phyloP scores from a whole-genome alignment of 2,329 filamentous ascomycete genomes.

The Cyphellophora attinorum region DNA sequence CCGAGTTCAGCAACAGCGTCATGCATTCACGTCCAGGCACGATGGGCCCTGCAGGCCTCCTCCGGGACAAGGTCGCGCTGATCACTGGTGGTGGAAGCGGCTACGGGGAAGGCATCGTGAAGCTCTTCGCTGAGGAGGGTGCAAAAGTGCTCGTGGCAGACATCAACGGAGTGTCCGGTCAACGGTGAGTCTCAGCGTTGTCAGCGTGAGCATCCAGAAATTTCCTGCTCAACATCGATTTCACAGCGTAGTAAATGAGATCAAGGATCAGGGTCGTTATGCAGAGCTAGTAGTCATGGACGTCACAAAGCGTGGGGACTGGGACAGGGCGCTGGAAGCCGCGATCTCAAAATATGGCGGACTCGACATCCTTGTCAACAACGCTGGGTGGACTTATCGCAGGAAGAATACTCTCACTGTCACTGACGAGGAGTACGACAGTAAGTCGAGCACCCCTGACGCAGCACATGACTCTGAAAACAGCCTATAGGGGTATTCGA shows the following conservation, averaged over 20 bases:
- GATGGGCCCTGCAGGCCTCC: not conserved
- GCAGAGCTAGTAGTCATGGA: slow-evolving; percentile 5
- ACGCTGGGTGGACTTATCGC: slow-evolving; percentile 23
- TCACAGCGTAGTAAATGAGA: slow-evolving; percentile 2
- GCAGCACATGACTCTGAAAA: too few relatives aligned
- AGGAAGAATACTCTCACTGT: slow-evolving; percentile 29
- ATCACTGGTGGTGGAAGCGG: slow-evolving; percentile 2
- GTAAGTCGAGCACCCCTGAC: too few relatives aligned
- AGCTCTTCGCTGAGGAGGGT: slow-evolving; percentile 26
- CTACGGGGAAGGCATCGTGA: slow-evolving; percentile 29
- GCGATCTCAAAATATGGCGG: slow-evolving; percentile 8
- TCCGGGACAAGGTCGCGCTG: slow-evolving; percentile 1
- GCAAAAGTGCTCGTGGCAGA: slow-evolving; percentile 25
- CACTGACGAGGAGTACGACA: slow-evolving; percentile 32
- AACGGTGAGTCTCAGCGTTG: too few relatives aligned
- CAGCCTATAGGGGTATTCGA: slow-evolving; percentile 29
- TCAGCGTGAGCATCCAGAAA: too few relatives aligned
- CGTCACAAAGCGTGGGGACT: slow-evolving; percentile 7
- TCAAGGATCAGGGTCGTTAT: not conserved
- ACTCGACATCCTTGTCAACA: slow-evolving; percentile 12
- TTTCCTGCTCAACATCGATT: too few relatives aligned
- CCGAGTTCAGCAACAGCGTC: too few relatives aligned
- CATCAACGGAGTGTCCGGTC: too few relatives aligned
- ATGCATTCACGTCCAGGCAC: too few relatives aligned
- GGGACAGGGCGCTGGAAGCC: slow-evolving; percentile 6